Conservation (phyloP, 2,329 filamentous ascomycete genomes). For the Xylaria sp. region DNA sequence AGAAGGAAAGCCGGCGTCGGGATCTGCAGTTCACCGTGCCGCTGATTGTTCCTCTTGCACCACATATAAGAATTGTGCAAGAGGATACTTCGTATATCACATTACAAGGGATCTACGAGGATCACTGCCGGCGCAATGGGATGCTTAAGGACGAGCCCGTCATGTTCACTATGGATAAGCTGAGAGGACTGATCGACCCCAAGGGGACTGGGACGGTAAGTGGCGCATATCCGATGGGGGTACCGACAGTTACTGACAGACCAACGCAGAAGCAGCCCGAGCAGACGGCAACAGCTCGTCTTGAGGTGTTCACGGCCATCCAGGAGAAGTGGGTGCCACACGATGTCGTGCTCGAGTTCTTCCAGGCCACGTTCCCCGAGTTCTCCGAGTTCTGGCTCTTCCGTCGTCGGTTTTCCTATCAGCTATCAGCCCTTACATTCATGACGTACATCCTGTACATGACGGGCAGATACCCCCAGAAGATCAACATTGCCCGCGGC, state of each 20-base stretch:
- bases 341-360: conserved; percentile 82
- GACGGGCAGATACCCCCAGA: conserved; percentile 92
- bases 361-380: conserved; percentile 82
- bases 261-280: conserved; percentile 64
- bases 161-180: conserved; percentile 92
- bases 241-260: conserved; percentile 19
- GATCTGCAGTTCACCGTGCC: conserved; percentile 97
- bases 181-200: conserved; percentile 73
- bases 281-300: conserved; percentile 70
- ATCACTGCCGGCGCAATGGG: conserved; percentile 84
- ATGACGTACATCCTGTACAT: conserved; percentile 99
- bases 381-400: conserved; percentile 98
- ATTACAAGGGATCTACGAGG: conserved; percentile 92
- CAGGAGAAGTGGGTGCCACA: conserved; percentile 91
- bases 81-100: conserved; percentile 95
- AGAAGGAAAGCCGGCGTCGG: conserved; percentile 91
- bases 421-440: conserved; percentile 91
- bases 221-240: conserved; percentile 16
- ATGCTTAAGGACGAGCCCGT: conserved; percentile 95
- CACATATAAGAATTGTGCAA: conserved; percentile 92
- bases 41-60: conserved; percentile 91
- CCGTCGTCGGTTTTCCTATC: conserved; percentile 94
- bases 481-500: conserved; percentile 85
- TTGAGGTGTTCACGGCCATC: conserved; percentile 93
- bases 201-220: conserved; percentile 61